Conservation (phyloP, 495 filamentous ascomycete genomes). For the Geopyxis carbonaria region DNA sequence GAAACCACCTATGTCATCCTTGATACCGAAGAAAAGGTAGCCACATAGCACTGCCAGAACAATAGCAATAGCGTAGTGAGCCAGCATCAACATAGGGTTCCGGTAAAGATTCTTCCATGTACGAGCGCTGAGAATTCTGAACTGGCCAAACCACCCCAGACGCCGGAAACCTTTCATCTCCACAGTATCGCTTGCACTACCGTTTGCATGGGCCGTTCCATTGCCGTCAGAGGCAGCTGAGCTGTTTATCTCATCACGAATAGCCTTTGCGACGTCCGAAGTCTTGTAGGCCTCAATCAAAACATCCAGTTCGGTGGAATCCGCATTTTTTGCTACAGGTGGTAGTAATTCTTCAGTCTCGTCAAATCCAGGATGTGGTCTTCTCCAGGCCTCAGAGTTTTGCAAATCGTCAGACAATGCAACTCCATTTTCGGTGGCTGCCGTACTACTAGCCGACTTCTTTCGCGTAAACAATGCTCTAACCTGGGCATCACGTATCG, state of each 20-base stretch:
- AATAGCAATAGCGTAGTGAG: slow-evolving; percentile 97
- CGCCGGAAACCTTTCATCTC: slow-evolving; percentile 66
- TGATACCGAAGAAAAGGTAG: slow-evolving; percentile 90
- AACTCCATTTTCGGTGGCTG: slow-evolving; percentile 49
- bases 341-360: slow-evolving; percentile 48
- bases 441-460: slow-evolving; percentile 31
- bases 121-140: slow-evolving; percentile 69
- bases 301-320: slow-evolving; percentile 58
- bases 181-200: slow-evolving; percentile 29
- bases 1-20: slow-evolving; percentile 90
- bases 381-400: slow-evolving; percentile 37
- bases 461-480: slow-evolving; percentile 77
- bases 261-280: slow-evolving; percentile 60
- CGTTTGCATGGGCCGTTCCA: slow-evolving; percentile 40
- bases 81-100: slow-evolving; percentile 96
- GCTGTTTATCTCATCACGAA: slow-evolving; percentile 71
- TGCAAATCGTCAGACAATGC: slow-evolving; percentile 40
- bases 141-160: slow-evolving; percentile 61
- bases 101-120: slow-evolving; percentile 97
- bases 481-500: slow-evolving; percentile 47
- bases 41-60: slow-evolving; percentile 84
- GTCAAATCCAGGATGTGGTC: slow-evolving; percentile 45
- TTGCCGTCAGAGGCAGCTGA: slow-evolving; percentile 54
- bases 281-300: slow-evolving; percentile 55
- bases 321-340: slow-evolving; percentile 39